Conservation (phyloP, 495 filamentous ascomycete species). For the Trichoderma virens region DNA sequence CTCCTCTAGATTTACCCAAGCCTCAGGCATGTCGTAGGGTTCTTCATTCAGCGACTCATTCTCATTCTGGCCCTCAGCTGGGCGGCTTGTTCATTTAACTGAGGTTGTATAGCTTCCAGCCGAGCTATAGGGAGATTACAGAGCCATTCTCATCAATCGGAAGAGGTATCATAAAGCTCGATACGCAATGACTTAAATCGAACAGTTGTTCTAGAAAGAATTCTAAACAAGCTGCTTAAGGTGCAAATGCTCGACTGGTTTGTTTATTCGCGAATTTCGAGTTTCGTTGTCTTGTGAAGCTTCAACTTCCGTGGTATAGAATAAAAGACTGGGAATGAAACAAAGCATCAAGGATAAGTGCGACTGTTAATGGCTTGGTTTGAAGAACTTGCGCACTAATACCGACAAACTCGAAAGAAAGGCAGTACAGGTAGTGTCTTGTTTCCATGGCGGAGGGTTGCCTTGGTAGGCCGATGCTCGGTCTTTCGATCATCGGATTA, state of each 20-base stretch:
- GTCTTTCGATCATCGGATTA: background rate
- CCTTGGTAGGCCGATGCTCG: background rate
- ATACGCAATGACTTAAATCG: background rate
- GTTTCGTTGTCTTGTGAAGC: no score
- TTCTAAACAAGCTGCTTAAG: background rate
- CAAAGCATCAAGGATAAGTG: background rate
- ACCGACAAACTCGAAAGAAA: background rate
- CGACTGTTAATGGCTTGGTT: background rate
- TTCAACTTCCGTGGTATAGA: background rate
- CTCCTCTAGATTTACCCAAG: slow-evolving; percentile 34
- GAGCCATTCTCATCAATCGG: background rate
- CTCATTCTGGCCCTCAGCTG: background rate
- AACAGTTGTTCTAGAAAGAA: background rate
- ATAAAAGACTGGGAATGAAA: background rate
- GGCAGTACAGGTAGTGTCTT: background rate
- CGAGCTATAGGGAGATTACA: background rate
- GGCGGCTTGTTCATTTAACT: background rate
- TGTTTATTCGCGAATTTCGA: no score
- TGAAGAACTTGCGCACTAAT: background rate
- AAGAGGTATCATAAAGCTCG: background rate
- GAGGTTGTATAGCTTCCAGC: background rate
- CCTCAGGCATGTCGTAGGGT: slow-evolving; percentile 25
- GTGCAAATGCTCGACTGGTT: no score
- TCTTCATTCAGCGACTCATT: background rate
- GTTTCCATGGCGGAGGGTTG: background rate